phyloP scores from a whole-genome alignment of 495 filamentous ascomycete species.

The Lindgomyces ingoldianus region DNA sequence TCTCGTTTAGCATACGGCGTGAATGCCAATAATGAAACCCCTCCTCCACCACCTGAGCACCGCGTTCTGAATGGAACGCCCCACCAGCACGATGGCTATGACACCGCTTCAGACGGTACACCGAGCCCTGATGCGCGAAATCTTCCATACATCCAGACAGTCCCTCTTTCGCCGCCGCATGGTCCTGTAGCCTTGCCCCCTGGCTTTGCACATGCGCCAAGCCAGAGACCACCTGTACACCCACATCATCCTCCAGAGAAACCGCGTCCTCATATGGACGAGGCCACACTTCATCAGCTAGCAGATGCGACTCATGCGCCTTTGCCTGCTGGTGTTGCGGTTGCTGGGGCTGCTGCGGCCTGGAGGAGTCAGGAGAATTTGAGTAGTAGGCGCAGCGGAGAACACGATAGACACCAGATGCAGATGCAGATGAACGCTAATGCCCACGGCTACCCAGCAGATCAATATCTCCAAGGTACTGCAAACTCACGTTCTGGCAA shows the following conservation, averaged over 20 bases:
- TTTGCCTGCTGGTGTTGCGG: conserved; percentile 38
- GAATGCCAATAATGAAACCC: conserved; percentile 38
- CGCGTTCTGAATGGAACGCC: conserved; percentile 33
- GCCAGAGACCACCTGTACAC: conserved; percentile 64
- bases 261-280: conserved; percentile 78
- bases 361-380: conserved; percentile 36
- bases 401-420: conserved; percentile 37
- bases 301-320: conserved; percentile 55
- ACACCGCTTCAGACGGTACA: conserved; percentile 21
- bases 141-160: conserved; percentile 28
- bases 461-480: conserved; percentile 29
- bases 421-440: conserved; percentile 27
- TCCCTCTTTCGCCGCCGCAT: conserved; percentile 53
- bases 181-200: conserved; percentile 76
- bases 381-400: conserved; percentile 33
- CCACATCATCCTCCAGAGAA: conserved; percentile 74
- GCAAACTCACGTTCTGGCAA: conserved; percentile 23
- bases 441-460: conserved; percentile 20
- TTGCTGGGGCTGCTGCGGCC: conserved; percentile 48
- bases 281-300: conserved; percentile 75
- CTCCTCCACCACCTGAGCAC: conserved; percentile 52
- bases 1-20: conserved; percentile 50
- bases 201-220: conserved; percentile 69
- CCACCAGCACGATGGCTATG: conserved; percentile 18
- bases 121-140: conserved; percentile 26